Conservation (phyloP, 306 rosid species). For the Prosopis cineraria region DNA sequence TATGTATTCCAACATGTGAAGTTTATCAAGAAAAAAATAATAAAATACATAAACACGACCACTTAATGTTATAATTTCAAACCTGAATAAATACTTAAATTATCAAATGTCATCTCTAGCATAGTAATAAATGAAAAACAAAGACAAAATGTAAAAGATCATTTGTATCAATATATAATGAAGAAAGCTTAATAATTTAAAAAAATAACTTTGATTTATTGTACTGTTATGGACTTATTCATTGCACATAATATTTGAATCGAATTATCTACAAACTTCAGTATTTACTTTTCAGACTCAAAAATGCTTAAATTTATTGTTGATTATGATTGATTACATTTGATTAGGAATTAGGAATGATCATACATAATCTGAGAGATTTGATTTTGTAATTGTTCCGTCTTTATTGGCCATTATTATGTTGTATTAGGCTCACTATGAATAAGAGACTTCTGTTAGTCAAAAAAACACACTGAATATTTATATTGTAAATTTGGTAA, state of each 20-base stretch:
- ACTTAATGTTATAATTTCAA: slow-evolving; percentile 16
- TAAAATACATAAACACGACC: neutral
- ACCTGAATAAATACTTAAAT: neutral
- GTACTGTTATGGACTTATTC: neutral
- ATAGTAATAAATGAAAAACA: neutral
- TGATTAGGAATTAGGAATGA: neutral
- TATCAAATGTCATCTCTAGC: slow-evolving; percentile 15
- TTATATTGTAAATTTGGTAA: no score
- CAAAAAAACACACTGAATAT: neutral
- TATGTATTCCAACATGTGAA: slow-evolving; percentile 6
- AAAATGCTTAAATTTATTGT: neutral
- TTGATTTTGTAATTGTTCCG: neutral
- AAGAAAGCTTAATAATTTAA: neutral
- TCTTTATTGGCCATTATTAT: neutral
- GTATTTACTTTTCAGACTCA: neutral
- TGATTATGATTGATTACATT: neutral
- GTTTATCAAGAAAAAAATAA: neutral
- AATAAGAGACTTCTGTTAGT: neutral
- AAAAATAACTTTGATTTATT: neutral
- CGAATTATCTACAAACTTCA: neutral
- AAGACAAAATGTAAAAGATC: neutral
- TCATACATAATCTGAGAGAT: neutral
- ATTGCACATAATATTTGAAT: neutral
- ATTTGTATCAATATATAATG: neutral
- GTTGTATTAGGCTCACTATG: neutral